Conservation (phyloP, 1,139 yeast genomes). For the Lodderomyces margitis region DNA sequence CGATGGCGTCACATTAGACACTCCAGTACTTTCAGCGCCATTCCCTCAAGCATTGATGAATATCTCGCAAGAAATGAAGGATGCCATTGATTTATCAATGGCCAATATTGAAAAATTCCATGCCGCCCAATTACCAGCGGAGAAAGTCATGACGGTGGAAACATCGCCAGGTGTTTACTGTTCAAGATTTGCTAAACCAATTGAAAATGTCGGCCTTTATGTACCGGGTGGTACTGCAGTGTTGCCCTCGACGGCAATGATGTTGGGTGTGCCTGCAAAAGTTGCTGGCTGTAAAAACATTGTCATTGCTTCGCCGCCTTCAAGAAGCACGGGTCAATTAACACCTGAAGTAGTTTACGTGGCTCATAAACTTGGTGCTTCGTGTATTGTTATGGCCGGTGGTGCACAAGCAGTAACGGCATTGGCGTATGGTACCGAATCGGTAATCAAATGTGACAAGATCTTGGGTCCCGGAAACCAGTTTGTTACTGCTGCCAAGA, state of each 20-base stretch:
- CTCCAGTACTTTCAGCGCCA: constrained; percentile 85
- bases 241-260: constrained; percentile 93
- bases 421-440: constrained; percentile 95
- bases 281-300: constrained; percentile 97
- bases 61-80: constrained; percentile 71
- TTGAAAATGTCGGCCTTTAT: constrained; percentile 90
- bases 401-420: constrained; percentile 99
- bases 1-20: constrained; percentile 70
- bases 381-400: constrained; percentile 88
- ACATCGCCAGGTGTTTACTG: constrained; percentile 93
- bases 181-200: constrained; percentile 92
- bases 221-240: constrained; percentile 99
- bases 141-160: constrained; percentile 76
- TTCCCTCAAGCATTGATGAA: constrained; percentile 76
- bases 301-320: constrained; percentile 95
- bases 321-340: constrained; percentile 83
- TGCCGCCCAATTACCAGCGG: constrained; percentile 77
- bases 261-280: constrained; percentile 98
- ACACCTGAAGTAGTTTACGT: constrained; percentile 98
- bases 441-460: constrained; percentile 91
- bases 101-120: constrained; percentile 90
- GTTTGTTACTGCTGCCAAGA: constrained; percentile 98
- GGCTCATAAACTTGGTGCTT: constrained; percentile 93
- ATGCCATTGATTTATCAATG: constrained; percentile 86
- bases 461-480: constrained; percentile 99